These are phyloP conservation scores for Macrocystidia cucumis DNA, from an alignment of 1,284 basidiomycete species.

Conservation along the genomic window DNA sequence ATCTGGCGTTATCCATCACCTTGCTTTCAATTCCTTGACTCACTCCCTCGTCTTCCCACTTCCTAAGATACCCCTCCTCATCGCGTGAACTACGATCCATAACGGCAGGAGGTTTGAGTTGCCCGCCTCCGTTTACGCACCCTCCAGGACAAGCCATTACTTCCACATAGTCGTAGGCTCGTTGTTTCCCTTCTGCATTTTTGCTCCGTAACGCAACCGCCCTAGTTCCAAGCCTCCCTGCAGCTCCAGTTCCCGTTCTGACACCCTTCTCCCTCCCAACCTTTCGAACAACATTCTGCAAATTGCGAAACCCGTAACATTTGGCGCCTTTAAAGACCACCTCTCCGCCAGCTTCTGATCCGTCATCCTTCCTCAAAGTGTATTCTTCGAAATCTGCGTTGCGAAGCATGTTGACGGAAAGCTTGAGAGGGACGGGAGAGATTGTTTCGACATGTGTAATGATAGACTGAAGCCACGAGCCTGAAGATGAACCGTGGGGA, in stretches of 20 bases:
- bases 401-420: slow-evolving; percentile 46
- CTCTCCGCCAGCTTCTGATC: slow-evolving; percentile 28
- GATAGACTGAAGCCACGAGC: slow-evolving; percentile 85
- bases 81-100: slow-evolving; percentile 26
- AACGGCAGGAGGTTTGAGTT: slow-evolving; percentile 55
- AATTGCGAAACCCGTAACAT: slow-evolving; percentile 96
- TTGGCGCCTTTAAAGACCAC: slow-evolving; percentile 88
- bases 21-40: slow-evolving; percentile 23
- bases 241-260: slow-evolving; percentile 59
- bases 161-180: slow-evolving; percentile 90
- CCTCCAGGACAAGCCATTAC: slow-evolving; percentile 99
- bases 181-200: slow-evolving; percentile 34
- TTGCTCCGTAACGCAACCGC: slow-evolving; percentile 20
- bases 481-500: slow-evolving; percentile 87
- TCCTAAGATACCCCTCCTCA: slow-evolving; percentile 51
- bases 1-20: slow-evolving; percentile 34
- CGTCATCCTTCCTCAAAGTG: slow-evolving; percentile 43
- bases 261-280: slow-evolving; percentile 83
- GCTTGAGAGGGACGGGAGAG: slow-evolving; percentile 36
- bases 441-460: slow-evolving; percentile 40
- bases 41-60: slow-evolving; percentile 48
- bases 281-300: slow-evolving; percentile 95
- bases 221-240: slow-evolving; percentile 41
- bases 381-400: slow-evolving; percentile 56
- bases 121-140: slow-evolving; percentile 97